Evolutionary conservation across 257 asterid species (phyloP).

Genomic region (Nicotiana otophora): DNA sequence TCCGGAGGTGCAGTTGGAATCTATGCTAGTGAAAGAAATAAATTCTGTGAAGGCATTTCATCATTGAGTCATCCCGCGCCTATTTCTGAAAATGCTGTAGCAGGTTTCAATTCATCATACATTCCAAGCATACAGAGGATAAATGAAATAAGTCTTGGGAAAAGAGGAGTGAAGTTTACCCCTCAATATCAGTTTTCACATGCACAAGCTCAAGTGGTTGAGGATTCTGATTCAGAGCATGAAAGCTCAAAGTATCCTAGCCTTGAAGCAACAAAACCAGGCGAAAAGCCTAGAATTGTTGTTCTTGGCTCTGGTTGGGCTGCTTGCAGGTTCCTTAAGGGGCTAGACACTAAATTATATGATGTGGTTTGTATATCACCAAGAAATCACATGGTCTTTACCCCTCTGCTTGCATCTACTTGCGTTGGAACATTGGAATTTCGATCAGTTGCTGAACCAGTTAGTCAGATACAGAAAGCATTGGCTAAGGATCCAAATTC

Average conservation of each 20-base stretch:
- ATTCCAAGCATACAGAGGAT: constrained; percentile 25
- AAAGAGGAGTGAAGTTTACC: constrained; percentile 52
- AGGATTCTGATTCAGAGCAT: constrained; percentile 51
- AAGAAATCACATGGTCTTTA: constrained; percentile 94
- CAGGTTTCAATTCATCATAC: constrained; percentile 19
- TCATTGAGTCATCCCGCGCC: constrained; percentile 17
- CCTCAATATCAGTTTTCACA: constrained; percentile 47
- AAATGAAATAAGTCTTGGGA: constrained; percentile 25
- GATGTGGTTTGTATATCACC: constrained; percentile 93
- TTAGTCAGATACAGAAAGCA: constrained; percentile 78
- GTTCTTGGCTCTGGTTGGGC: constrained; percentile 98
- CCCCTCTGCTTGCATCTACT: constrained; percentile 93
- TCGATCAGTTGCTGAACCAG: constrained; percentile 92
- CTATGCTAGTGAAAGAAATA: constrained; percentile 21
- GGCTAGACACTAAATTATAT: constrained; percentile 61
- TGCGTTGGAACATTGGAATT: constrained; percentile 94
- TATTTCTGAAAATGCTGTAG: constrained; percentile 11
- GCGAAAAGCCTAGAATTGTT: constrained; percentile 90
- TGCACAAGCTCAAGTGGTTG: constrained; percentile 55
- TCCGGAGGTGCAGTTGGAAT: constrained; percentile 33
- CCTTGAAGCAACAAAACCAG: constrained; percentile 77
- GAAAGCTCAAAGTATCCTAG: constrained; percentile 61
- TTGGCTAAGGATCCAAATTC: constrained; percentile 88
- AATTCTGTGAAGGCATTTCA: constrained; percentile 20
- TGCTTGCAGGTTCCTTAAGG: constrained; percentile 90